phyloP scores from a whole-genome alignment of 352 stramenopile genomes.

The Globisporangium viniferum region DNA sequence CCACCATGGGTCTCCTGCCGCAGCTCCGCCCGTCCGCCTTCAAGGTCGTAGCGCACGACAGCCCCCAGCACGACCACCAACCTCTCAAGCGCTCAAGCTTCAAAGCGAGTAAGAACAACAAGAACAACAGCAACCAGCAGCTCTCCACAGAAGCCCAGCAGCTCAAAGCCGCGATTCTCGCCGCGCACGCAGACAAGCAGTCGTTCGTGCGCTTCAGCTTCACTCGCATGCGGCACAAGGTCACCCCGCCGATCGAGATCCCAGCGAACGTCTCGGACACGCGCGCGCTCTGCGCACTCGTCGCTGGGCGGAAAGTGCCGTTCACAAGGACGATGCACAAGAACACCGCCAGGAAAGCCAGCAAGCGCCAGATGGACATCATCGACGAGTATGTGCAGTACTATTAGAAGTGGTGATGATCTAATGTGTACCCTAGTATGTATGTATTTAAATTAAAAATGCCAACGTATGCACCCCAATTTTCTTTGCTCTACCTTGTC shows the following conservation, averaged over 20 bases:
- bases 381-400: conserved; percentile 10
- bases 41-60: not conserved
- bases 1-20: not conserved
- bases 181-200: not conserved
- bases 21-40: conserved; percentile 7
- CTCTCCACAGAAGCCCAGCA: conserved; percentile 5
- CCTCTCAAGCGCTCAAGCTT: not conserved
- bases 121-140: not conserved
- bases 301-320: conserved; percentile 1
- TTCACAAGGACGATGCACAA: conserved; percentile 2
- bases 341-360: not conserved
- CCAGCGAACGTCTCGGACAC: not conserved
- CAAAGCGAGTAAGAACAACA: not conserved
- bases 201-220: conserved; percentile 15
- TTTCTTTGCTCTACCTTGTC: not conserved
- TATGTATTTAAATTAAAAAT: not conserved
- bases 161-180: conserved; percentile 12
- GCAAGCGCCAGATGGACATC: not conserved
- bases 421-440: not conserved
- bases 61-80: not conserved
- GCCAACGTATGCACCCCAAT: not conserved
- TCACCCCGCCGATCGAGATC: conserved; percentile 10
- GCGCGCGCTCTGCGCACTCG: not conserved
- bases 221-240: conserved; percentile 9
- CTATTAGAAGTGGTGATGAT: not conserved